These are phyloP conservation scores for Tuber indicum DNA, from an alignment of 495 filamentous ascomycete genomes.

Conservation along the genomic window DNA sequence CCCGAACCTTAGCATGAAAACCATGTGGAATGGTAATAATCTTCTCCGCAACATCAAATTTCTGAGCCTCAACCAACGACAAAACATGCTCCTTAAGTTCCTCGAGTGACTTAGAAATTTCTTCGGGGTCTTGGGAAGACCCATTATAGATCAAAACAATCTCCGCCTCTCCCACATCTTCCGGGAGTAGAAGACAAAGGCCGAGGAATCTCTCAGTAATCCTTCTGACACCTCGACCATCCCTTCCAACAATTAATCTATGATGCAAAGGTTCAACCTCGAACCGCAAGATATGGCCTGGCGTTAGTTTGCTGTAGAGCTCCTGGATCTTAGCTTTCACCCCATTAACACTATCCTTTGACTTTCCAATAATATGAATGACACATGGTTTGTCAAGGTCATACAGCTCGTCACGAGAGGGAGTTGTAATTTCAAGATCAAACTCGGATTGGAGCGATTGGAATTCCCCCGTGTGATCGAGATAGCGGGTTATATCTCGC, in stretches of 20 bases:
- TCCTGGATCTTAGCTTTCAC: constrained; percentile 38
- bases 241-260: constrained; percentile 36
- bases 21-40: constrained; percentile 63
- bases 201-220: constrained; percentile 24
- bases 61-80: constrained; percentile 61
- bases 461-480: constrained; percentile 67
- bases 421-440: constrained; percentile 73
- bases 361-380: constrained; percentile 27
- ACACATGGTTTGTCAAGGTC: constrained; percentile 25
- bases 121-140: constrained; percentile 40
- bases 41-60: constrained; percentile 56
- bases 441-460: constrained; percentile 68
- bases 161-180: constrained; percentile 30
- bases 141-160: constrained; percentile 45
- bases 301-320: constrained; percentile 43
- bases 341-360: constrained; percentile 39
- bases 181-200: constrained; percentile 34
- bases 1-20: constrained; percentile 71
- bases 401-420: constrained; percentile 48
- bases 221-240: constrained; percentile 30
- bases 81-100: constrained; percentile 68
- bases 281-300: constrained; percentile 56
- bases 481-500: constrained; percentile 74
- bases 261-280: constrained; percentile 40
- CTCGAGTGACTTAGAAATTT: constrained; percentile 39